Percentiles rank a stretch among this genome's conserved stretches.
Conservation (phyloP, 305 asterid species). For the Rubia balearica region DNA sequence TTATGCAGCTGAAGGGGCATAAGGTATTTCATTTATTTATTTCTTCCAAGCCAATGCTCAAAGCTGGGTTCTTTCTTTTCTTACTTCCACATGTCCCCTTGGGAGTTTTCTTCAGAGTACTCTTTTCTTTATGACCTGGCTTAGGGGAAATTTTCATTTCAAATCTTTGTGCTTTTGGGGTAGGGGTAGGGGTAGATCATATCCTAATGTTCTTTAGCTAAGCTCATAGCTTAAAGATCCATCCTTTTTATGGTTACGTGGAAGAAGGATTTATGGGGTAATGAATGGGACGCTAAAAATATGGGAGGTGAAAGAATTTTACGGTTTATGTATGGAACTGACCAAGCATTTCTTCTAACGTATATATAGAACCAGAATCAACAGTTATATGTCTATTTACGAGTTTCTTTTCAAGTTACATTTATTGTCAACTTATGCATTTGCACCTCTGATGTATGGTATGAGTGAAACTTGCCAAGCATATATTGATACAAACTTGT, state of each 20-base stretch:
- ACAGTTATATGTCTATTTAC: no score
- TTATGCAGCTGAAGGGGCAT: slow-evolving; percentile 98
- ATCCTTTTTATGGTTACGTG: not conserved
- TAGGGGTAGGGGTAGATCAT: not conserved
- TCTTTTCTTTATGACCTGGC: not conserved
- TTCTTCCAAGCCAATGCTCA: not conserved
- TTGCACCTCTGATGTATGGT: not conserved
- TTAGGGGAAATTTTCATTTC: no score
- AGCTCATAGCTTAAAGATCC: not conserved
- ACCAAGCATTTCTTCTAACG: no score
- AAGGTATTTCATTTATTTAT: slow-evolving; percentile 45
- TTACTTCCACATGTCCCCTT: not conserved
- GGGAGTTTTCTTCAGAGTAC: not conserved
- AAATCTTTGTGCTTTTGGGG: not conserved
- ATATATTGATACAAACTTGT: not conserved
- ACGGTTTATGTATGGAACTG: not conserved
- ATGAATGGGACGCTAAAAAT: not conserved
- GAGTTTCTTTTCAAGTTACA: not conserved
- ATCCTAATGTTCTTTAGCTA: not conserved
- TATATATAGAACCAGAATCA: not conserved
- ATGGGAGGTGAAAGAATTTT: not conserved
- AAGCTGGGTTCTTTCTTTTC: slow-evolving; percentile 1
- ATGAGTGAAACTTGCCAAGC: not conserved
- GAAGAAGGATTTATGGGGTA: not conserved
- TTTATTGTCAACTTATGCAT: not conserved